Conservation (phyloP, 2,329 filamentous ascomycete genomes). For the Colletotrichum incanum region DNA sequence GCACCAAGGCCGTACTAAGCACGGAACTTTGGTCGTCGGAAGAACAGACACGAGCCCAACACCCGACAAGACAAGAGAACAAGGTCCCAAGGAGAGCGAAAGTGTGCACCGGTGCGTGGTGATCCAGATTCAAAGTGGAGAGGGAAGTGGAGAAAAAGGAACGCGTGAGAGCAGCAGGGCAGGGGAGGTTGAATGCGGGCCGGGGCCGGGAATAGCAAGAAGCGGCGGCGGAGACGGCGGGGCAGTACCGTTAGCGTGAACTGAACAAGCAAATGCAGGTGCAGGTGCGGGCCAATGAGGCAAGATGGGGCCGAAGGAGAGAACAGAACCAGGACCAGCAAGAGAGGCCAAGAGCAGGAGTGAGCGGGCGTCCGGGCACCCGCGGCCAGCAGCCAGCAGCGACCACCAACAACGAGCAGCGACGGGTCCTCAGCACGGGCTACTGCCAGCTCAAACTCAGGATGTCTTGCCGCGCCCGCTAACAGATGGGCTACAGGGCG, state of each 20-base stretch:
- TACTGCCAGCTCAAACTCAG: constrained; percentile 20
- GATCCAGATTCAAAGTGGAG: constrained; percentile 10
- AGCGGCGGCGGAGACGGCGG: constrained; percentile 8
- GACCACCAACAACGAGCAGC: not conserved
- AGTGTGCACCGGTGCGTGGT: not conserved
- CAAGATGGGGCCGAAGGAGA: constrained; percentile 40
- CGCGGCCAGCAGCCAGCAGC: not conserved
- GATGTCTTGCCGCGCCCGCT: constrained; percentile 18
- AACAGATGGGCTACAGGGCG: not conserved
- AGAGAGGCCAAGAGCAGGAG: not conserved
- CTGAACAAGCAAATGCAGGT: constrained; percentile 1
- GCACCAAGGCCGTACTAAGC: constrained; percentile 14
- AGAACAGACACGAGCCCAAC: constrained; percentile 17
- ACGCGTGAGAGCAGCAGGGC: constrained; percentile 1
- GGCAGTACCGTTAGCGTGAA: constrained; percentile 14
- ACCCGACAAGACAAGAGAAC: constrained; percentile 6
- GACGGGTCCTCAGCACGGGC: not conserved
- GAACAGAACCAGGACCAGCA: constrained; percentile 28
- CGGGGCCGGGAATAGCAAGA: constrained; percentile 2
- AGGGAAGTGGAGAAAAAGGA: not conserved
- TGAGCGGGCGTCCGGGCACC: not conserved
- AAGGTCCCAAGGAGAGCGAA: not conserved
- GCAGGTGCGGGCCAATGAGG: constrained; percentile 30
- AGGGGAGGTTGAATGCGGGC: not conserved
- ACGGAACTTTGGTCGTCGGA: constrained; percentile 17